These are phyloP conservation scores for Mucor indicus DNA, from an alignment of 371 early-diverging fungal species.

Conservation along the genomic window DNA sequence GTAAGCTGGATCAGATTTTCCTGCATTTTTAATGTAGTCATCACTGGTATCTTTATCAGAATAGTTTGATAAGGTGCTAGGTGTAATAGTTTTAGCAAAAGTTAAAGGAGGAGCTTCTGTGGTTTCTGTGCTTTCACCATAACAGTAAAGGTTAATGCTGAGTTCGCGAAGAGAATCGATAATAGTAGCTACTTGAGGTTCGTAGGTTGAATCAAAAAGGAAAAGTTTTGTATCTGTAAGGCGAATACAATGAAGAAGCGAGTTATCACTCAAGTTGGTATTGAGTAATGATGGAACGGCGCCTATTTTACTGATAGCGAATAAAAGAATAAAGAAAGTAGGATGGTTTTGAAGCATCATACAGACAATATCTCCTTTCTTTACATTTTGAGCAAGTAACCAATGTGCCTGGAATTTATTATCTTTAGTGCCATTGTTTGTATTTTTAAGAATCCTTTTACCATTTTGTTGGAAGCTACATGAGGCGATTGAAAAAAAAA, in stretches of 20 bases:
- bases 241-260: slow-evolving; percentile 28
- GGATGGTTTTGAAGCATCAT: slow-evolving; percentile 33
- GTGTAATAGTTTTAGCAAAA: slow-evolving; percentile 28
- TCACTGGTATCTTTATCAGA: slow-evolving; percentile 33
- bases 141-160: slow-evolving; percentile 9
- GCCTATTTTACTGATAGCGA: slow-evolving; percentile 32
- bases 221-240: slow-evolving; percentile 22
- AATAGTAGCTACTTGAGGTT: slow-evolving; percentile 10
- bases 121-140: slow-evolving; percentile 26
- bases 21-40: slow-evolving; percentile 19
- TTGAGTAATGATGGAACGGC: slow-evolving; percentile 29
- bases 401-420: slow-evolving; percentile 20
- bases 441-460: slow-evolving; percentile 8
- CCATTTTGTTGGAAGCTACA: slow-evolving; percentile 25
- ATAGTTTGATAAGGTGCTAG: slow-evolving; percentile 17
- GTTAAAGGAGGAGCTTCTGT: slow-evolving; percentile 17
- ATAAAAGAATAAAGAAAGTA: slow-evolving; percentile 20
- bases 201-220: slow-evolving; percentile 28
- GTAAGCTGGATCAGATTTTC: slow-evolving; percentile 33
- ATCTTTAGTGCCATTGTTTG: background rate
- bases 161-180: background rate
- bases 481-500: too few relatives aligned
- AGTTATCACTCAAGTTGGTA: slow-evolving; percentile 22
- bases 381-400: slow-evolving; percentile 13
- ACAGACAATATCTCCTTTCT: slow-evolving; percentile 23